Conservation (phyloP, 1,139 yeast species). For the Suhomyces bolitotheri region DNA sequence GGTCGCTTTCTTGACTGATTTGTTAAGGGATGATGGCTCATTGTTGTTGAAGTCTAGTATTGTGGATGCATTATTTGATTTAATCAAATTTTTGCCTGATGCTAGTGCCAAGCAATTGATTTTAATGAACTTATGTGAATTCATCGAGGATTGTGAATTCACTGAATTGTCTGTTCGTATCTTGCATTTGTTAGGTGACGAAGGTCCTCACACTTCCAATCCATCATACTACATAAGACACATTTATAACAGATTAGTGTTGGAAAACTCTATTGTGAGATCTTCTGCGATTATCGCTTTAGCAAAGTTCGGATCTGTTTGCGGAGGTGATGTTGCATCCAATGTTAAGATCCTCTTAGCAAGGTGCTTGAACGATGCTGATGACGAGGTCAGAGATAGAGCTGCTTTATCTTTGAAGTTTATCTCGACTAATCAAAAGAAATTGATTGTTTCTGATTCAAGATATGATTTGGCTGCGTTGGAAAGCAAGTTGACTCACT, state of each 20-base stretch:
- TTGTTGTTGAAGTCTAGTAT: constrained; percentile 80
- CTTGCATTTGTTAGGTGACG: constrained; percentile 86
- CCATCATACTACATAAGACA: constrained; percentile 94
- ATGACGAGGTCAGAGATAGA: constrained; percentile 98
- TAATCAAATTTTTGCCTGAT: constrained; percentile 80
- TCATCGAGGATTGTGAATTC: constrained; percentile 97
- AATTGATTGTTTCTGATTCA: constrained; percentile 65
- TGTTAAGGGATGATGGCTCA: constrained; percentile 90
- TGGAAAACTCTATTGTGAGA: constrained; percentile 92
- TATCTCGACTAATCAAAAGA: constrained; percentile 51
- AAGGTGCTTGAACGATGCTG: constrained; percentile 84
- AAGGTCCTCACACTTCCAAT: constrained; percentile 84
- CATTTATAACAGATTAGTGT: constrained; percentile 92
- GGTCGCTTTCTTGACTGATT: constrained; percentile 78
- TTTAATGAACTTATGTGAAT: constrained; percentile 87
- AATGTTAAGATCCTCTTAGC: constrained; percentile 74
- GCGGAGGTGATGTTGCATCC: constrained; percentile 64
- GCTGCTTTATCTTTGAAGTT: constrained; percentile 84
- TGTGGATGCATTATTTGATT: constrained; percentile 88
- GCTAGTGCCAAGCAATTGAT: constrained; percentile 78
- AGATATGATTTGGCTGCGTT: constrained; percentile 73
- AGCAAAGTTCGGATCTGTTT: constrained; percentile 84
- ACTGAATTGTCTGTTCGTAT: constrained; percentile 91
- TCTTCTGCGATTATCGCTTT: constrained; percentile 94
- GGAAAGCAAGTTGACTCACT: constrained; percentile 73